Evolutionary conservation across 495 filamentous ascomycete genomes (phyloP).

Genomic region (Staphylotrichum tortipilum): DNA sequence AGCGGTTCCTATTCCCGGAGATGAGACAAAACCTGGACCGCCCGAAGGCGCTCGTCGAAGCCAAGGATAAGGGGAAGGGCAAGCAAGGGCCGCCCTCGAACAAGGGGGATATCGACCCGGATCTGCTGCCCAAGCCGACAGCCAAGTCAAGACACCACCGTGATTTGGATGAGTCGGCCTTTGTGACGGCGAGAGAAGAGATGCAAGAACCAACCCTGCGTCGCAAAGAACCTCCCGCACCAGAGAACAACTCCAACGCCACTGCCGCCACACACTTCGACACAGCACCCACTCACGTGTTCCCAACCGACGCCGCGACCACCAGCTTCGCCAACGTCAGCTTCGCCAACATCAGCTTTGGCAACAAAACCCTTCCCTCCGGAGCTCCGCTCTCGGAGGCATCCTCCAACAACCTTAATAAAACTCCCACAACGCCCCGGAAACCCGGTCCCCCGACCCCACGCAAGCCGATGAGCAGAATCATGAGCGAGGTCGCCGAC

Average conservation of each 20-base stretch:
- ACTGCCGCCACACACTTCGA: constrained; percentile 22
- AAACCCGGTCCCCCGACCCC: not conserved
- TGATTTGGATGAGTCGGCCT: constrained; percentile 15
- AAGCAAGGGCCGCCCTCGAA: not conserved
- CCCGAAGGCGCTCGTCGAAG: not conserved
- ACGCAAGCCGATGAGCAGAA: constrained; percentile 13
- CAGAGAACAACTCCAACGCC: constrained; percentile 1
- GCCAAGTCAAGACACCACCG: constrained; percentile 10
- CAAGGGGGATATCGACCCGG: constrained; percentile 10
- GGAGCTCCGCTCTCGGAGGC: constrained; percentile 31
- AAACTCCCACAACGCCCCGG: constrained; percentile 15
- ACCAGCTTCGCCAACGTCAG: no score
- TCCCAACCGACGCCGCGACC: constrained; percentile 6
- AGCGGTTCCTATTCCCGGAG: constrained; percentile 29
- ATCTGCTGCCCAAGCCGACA: constrained; percentile 15
- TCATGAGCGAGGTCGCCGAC: constrained; percentile 35
- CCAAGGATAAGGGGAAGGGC: not conserved
- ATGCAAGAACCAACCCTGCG: not conserved
- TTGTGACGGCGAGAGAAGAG: constrained; percentile 7
- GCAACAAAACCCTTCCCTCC: constrained; percentile 9
- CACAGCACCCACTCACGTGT: constrained; percentile 32
- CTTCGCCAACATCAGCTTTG: not conserved
- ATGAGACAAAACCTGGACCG: constrained; percentile 20
- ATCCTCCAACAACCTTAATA: constrained; percentile 32
- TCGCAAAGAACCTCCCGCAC: not conserved